Evolutionary conservation across 1,139 yeast species (phyloP).

Genomic region (Scheffersomyces illinoinensis): DNA sequence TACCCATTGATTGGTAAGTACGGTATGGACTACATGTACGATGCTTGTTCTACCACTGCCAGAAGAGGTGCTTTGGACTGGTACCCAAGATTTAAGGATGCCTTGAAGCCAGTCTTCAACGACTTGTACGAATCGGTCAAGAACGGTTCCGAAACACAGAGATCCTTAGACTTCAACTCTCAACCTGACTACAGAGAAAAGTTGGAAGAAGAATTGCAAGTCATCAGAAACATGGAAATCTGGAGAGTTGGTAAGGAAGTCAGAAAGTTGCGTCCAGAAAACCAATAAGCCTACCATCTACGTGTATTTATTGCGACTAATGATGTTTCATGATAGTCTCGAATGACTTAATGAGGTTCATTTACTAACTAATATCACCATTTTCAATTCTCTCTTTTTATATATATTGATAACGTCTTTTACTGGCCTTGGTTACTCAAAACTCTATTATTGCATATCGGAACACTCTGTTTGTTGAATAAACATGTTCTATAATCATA

Average conservation of each 20-base stretch:
- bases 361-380: conserved; percentile 8
- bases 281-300: conserved; percentile 56
- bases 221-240: conserved; percentile 97
- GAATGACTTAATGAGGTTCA: conserved; percentile 30
- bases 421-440: conserved; percentile 15
- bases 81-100: conserved; percentile 99
- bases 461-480: conserved; percentile 44
- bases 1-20: conserved; percentile 98
- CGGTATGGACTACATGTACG: conserved; percentile 99
- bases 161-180: conserved; percentile 98
- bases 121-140: conserved; percentile 93
- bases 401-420: conserved; percentile 14
- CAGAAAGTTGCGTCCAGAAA: conserved; percentile 98
- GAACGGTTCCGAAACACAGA: conserved; percentile 96
- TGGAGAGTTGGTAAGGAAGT: conserved; percentile 99
- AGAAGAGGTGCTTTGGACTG: conserved; percentile 99
- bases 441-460: conserved; percentile 24
- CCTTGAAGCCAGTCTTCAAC: conserved; percentile 97
- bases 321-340: conserved; percentile 25
- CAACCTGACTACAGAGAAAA: conserved; percentile 96
- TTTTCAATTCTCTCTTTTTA: conserved; percentile 24
- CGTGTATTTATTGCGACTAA: conserved; percentile 3
- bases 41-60: conserved; percentile 99
- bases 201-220: conserved; percentile 89
- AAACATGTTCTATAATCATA: conserved; percentile 29